Base-by-base conservation (phyloP, 2,329 filamentous ascomycete genomes). In the Plenodomus tracheiphilus region DNA sequence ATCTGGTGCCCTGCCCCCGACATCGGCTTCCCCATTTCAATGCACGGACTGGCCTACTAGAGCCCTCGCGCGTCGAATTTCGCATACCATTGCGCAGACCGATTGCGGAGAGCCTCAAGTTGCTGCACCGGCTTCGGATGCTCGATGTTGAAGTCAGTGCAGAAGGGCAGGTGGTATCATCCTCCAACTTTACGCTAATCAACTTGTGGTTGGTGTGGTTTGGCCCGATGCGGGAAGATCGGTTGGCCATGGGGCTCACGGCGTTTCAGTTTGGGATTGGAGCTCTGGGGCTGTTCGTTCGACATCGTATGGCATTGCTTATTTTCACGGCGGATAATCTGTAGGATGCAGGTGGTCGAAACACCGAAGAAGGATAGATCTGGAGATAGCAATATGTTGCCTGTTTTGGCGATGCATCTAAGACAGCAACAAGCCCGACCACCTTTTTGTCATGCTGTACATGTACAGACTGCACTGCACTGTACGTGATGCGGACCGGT, bases 171-270 rank as follows among this genome's bases (percentile, higher is more conserved):
- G 87, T 97, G 61, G 77, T 84, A 19, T 88, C 94, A 73, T 93
- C 86, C 17, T 91, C 85, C 57, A 99, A 99, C 73, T 81, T 99
- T 55, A 99, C 94, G 8, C 82, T 99, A 40, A 79, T 99, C 59
- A 99, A 99, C 70, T 81, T 99, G 47, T 99, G 93, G 93, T 79
- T 99, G 54, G 89, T 97, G 43, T 96, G 91, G 89, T 87, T 92
- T 70, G 94, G 94, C 0, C 92, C 94, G 2, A 83, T 96, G 79
- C 83, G 89, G 54, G 94, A 99, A 72, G 89, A 96, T 74, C 81
- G 84, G 39, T 79, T 99, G 45, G 89, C 91, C 20, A 77, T 85
- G 67, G 90, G 94, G 70, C 81, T 99, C 52, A 82, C 94, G 39
- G 75, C 76, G n/a, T 81, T 97, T 73, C 94, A 99, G 78, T 77